Conservation (phyloP, 1,139 yeast species). For the Geotrichum phurueaensis region DNA sequence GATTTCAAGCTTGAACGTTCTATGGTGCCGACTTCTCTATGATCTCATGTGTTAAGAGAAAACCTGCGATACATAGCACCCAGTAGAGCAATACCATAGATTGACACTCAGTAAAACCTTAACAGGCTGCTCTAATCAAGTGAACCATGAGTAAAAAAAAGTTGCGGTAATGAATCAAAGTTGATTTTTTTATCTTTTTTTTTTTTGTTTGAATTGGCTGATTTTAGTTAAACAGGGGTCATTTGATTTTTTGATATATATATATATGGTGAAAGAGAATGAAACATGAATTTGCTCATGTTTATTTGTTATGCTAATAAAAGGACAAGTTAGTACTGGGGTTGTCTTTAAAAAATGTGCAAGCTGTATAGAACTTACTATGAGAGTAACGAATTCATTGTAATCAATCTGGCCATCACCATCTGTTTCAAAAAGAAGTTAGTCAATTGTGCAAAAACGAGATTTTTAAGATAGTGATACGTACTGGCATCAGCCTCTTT, state of each 20-base stretch:
- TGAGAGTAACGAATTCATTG: conserved; percentile 74
- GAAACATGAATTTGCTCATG: not conserved
- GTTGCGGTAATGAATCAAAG: no score
- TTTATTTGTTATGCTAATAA: conserved; percentile 16
- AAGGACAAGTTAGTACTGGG: not conserved
- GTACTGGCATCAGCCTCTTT: conserved; percentile 70
- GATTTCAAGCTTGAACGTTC: no score
- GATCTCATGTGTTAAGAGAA: no score
- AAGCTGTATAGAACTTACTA: conserved; percentile 15
- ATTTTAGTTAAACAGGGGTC: no score
- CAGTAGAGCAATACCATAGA: no score
- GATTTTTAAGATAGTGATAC: not conserved
- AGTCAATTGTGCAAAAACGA: not conserved
- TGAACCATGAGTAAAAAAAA: no score
- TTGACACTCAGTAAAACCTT: no score
- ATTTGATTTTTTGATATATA: not conserved
- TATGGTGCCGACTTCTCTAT: no score
- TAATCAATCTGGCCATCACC: conserved; percentile 95
- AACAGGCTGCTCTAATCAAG: no score
- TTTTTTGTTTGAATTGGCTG: no score
- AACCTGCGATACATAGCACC: no score
- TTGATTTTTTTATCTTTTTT: no score
- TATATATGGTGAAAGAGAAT: not conserved
- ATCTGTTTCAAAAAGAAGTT: conserved; percentile 37
- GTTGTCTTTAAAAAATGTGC: not conserved